These are phyloP conservation scores for Scenedesmus sp. DNA, from an alignment of 163 green algal species.

Conservation along the genomic window DNA sequence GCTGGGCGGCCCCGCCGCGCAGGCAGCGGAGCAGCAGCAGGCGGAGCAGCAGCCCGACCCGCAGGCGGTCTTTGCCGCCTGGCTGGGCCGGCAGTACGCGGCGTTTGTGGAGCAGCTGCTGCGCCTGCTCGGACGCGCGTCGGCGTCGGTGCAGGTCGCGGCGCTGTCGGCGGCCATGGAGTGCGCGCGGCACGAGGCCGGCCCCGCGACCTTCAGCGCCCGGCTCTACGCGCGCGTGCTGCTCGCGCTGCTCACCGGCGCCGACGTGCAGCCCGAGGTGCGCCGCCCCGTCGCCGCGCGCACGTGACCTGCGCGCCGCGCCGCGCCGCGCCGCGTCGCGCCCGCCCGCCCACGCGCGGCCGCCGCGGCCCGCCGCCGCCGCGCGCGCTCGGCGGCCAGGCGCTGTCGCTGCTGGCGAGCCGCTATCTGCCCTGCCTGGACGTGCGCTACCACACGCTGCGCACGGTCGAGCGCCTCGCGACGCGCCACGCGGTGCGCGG, in stretches of 20 bases:
- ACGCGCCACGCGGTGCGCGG: slow-evolving; percentile 15
- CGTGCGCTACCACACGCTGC: slow-evolving; percentile 71
- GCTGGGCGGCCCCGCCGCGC: too few relatives aligned
- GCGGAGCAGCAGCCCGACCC: slow-evolving; percentile 3
- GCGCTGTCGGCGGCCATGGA: slow-evolving; percentile 69
- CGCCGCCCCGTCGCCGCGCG: neutral
- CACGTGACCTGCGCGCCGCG: too few relatives aligned
- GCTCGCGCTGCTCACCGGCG: slow-evolving; percentile 8
- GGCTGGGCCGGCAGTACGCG: slow-evolving; percentile 64
- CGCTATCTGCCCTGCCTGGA: slow-evolving; percentile 54
- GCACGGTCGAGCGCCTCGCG: slow-evolving; percentile 33
- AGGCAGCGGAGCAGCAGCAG: slow-evolving; percentile 23
- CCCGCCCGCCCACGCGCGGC: too few relatives aligned
- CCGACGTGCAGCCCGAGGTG: slow-evolving; percentile 49
- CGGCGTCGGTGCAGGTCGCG: slow-evolving; percentile 48
- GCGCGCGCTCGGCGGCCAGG: too few relatives aligned
- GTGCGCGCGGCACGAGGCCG: slow-evolving; percentile 54
- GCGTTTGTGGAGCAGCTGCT: slow-evolving; percentile 47
- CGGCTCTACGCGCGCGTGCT: slow-evolving; percentile 42
- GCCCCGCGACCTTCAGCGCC: slow-evolving; percentile 53
- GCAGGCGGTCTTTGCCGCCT: slow-evolving; percentile 48
- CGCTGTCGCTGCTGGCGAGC: slow-evolving; percentile 53
- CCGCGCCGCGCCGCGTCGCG: too few relatives aligned
- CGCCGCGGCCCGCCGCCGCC: too few relatives aligned
- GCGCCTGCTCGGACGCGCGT: slow-evolving; percentile 5